Evolutionary conservation across 1,139 yeast species (phyloP).

Genomic region (Chernovozyma aurita): DNA sequence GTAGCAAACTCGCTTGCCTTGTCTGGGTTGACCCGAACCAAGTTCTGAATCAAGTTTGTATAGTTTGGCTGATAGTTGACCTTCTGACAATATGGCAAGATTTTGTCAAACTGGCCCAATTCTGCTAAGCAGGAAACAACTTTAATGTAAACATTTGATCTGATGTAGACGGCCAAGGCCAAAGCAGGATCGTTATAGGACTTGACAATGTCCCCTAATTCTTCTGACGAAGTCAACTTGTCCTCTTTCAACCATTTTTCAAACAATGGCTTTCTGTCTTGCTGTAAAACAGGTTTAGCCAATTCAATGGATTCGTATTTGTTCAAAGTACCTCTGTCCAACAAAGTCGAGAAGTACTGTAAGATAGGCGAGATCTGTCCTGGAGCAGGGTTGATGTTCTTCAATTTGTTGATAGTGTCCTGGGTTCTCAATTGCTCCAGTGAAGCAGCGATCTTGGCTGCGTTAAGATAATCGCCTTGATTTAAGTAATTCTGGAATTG

Average conservation of each 20-base stretch:
- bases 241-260: slow-evolving; percentile 97
- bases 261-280: slow-evolving; percentile 87
- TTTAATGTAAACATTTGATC: slow-evolving; percentile 81
- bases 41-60: slow-evolving; percentile 83
- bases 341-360: slow-evolving; percentile 85
- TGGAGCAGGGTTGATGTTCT: slow-evolving; percentile 89
- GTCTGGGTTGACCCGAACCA: slow-evolving; percentile 92
- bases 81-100: slow-evolving; percentile 88
- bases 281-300: slow-evolving; percentile 93
- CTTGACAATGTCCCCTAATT: slow-evolving; percentile 92
- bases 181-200: slow-evolving; percentile 74
- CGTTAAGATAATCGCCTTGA: slow-evolving; percentile 84
- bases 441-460: slow-evolving; percentile 96
- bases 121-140: slow-evolving; percentile 93
- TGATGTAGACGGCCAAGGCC: slow-evolving; percentile 87
- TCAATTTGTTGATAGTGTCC: slow-evolving; percentile 89
- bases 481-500: slow-evolving; percentile 84
- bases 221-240: slow-evolving; percentile 90
- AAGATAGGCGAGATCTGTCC: slow-evolving; percentile 94
- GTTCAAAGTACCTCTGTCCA: slow-evolving; percentile 91
- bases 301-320: slow-evolving; percentile 92
- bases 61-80: slow-evolving; percentile 88
- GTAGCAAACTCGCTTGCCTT: slow-evolving; percentile 97
- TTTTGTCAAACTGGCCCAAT: slow-evolving; percentile 93
- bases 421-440: slow-evolving; percentile 92